Evolutionary conservation across 2,329 filamentous ascomycete species (phyloP).

Genomic region (Ophiostoma quercus): DNA sequence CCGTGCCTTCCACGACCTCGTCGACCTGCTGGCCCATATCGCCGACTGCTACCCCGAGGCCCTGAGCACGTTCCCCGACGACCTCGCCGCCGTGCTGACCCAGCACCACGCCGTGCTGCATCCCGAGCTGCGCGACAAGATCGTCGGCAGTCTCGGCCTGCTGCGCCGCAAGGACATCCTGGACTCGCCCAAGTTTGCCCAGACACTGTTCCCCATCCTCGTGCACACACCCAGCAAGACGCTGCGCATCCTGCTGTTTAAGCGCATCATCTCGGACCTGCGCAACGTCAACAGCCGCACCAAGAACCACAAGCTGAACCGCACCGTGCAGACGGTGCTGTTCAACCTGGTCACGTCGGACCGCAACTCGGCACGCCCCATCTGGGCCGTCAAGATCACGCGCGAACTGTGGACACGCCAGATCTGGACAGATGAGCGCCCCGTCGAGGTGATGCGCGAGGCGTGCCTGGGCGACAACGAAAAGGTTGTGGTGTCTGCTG

Average conservation of each 20-base stretch:
- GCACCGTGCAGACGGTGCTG: constrained; percentile 85
- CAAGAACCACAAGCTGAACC: constrained; percentile 88
- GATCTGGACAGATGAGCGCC: constrained; percentile 84
- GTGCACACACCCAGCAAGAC: constrained; percentile 84
- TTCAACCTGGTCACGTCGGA: constrained; percentile 89
- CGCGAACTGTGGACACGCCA: constrained; percentile 95
- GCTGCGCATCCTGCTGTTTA: constrained; percentile 74
- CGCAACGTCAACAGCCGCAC: constrained; percentile 80
- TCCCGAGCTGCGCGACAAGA: constrained; percentile 83
- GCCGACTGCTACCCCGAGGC: constrained; percentile 87
- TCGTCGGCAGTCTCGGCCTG: constrained; percentile 83
- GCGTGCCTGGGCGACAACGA: constrained; percentile 83
- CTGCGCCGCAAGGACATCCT: constrained; percentile 88
- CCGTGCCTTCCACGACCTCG: constrained; percentile 80
- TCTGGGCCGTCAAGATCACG: constrained; percentile 95
- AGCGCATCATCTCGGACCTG: constrained; percentile 86
- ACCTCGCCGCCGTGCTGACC: constrained; percentile 74
- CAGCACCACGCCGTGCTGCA: constrained; percentile 79
- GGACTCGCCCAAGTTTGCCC: constrained; percentile 66
- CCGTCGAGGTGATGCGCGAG: constrained; percentile 98
- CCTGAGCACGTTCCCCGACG: constrained; percentile 68
- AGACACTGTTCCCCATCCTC: constrained; percentile 93
- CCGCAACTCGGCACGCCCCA: constrained; percentile 72
- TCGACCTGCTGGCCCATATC: constrained; percentile 90
- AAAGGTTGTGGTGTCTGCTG: constrained; percentile 82